Base-by-base conservation (phyloP, 139 green algal species). In the Coelastrella sp. region DNA sequence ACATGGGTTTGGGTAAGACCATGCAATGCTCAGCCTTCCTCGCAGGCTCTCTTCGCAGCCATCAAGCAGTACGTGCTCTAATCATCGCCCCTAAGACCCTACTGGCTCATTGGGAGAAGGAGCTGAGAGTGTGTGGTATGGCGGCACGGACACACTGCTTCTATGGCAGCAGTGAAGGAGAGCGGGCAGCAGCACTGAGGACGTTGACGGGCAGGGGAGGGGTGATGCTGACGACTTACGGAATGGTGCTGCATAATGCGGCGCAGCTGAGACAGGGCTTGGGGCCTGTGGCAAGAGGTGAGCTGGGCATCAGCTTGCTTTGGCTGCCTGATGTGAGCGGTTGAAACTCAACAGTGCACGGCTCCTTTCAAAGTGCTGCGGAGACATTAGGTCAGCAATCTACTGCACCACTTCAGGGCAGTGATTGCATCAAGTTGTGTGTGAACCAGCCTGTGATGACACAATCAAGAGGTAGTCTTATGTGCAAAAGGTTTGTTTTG, bases 201-300 rank as follows among this genome's bases (percentile, higher is more conserved):
- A 71, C 74, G 5, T 68, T 90, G 4, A 71, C 66, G 2, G 9
- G 62, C 15, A 13, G 78, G 23, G 67, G 78, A 45, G 67, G 94
- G 40, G 90, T 99, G 25, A 85, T 99, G 69, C 87, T 99, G 60
- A 98, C 95, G 5, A 98, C 96, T 3, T 99, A 99, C 83, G 96
- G 96, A 53, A 98, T 98, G 95, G 89, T 98, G 69, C 87, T 90
- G 83, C 92, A 97, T 91, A 98, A 99, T 82, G 78, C 89, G 0
- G 9, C 25, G 1, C 76, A 72, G 76, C 34, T 71, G 21, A 38
- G 53, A 17, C 7, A n/a, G 4, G 57, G 76, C 19, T 9, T 73
- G 37, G 57, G 57, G 1, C 19, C 76, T 32, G 57, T 45, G 19
- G 57, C 59, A 41, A 32, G 76, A 30, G 57, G 57, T 72, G 11